phyloP scores from a whole-genome alignment of 805 yeast genomes.

The Grigorovia transvaalensis region DNA sequence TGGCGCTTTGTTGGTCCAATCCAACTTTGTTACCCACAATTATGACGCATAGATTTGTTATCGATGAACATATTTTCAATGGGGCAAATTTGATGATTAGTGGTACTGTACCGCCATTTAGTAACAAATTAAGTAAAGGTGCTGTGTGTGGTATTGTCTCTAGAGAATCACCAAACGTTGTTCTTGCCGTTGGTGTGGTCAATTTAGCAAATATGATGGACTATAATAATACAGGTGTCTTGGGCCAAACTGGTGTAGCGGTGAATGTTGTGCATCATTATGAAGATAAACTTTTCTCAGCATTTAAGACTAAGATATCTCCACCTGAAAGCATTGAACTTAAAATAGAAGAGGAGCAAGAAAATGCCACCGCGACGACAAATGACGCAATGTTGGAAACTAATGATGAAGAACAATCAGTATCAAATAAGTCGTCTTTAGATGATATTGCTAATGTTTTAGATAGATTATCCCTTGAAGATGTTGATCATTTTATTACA shows the following conservation, averaged over 20 bases:
- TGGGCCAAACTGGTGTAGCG: constrained; percentile 70
- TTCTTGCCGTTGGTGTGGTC: constrained; percentile 59
- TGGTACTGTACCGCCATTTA: constrained; percentile 54
- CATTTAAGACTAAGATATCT: constrained; percentile 37
- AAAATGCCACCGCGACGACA: constrained; percentile 4
- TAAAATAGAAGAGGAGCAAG: constrained; percentile 3
- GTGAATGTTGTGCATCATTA: constrained; percentile 58
- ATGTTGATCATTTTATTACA: constrained; percentile 64
- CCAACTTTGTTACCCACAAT: constrained; percentile 60
- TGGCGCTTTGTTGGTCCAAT: constrained; percentile 60
- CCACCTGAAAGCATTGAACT: constrained; percentile 30
- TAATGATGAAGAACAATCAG: constrained; percentile 1
- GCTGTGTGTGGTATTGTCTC: constrained; percentile 63
- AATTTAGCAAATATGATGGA: constrained; percentile 40
- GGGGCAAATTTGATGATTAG: constrained; percentile 82
- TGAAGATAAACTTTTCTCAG: constrained; percentile 52
- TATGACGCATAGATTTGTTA: constrained; percentile 62
- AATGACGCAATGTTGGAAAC: constrained; percentile 2
- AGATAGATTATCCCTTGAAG: constrained; percentile 41
- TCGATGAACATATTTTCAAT: constrained; percentile 45
- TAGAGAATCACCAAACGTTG: constrained; percentile 46
- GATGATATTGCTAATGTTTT: constrained; percentile 31
- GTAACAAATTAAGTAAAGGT: constrained; percentile 38
- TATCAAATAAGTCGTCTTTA: constrained; percentile 2
- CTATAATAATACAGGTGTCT: constrained; percentile 31